Evolutionary conservation across 495 filamentous ascomycete species (phyloP).

Genomic region (Cercophora samala): DNA sequence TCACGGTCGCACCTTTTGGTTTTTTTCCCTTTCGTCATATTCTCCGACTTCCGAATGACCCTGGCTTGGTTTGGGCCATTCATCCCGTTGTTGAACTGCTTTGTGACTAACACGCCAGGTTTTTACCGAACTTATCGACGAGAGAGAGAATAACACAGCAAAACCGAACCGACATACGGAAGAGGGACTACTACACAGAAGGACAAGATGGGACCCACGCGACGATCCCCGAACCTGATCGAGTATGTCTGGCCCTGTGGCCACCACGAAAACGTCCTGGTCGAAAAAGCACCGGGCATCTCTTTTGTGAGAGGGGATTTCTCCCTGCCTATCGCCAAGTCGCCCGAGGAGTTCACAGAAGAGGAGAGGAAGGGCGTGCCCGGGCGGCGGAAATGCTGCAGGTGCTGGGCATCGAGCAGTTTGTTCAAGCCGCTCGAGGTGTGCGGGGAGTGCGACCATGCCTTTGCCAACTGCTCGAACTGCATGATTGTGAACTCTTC

Average conservation of each 20-base stretch:
- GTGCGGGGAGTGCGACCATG: slow-evolving; percentile 21
- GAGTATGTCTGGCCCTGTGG: slow-evolving; percentile 28
- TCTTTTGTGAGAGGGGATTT: slow-evolving; percentile 17
- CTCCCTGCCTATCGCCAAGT: slow-evolving; percentile 21
- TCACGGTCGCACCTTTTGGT: neutral
- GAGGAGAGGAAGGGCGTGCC: slow-evolving; percentile 21
- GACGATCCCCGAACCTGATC: slow-evolving; percentile 15
- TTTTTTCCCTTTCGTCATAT: slow-evolving; percentile 2
- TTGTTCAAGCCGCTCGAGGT: slow-evolving; percentile 20
- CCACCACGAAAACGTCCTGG: slow-evolving; percentile 19
- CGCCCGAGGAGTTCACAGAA: slow-evolving; percentile 20
- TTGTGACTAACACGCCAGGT: neutral
- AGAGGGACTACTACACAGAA: neutral
- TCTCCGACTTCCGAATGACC: slow-evolving; percentile 5
- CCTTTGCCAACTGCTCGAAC: slow-evolving; percentile 15
- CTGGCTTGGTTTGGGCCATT: slow-evolving; percentile 2
- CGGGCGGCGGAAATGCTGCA: slow-evolving; percentile 21
- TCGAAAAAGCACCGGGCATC: slow-evolving; percentile 17
- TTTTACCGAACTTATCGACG: neutral
- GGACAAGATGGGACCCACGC: slow-evolving; percentile 10
- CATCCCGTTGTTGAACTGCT: neutral
- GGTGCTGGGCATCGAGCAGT: slow-evolving; percentile 21
- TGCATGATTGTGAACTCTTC: slow-evolving; percentile 24
- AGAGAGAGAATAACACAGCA: neutral
- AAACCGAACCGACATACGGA: neutral